A percentile compares a stretch with the other conserved stretches of the same genome.
Conservation (phyloP, 2,329 filamentous ascomycete species). For the Venturia oleaginea region DNA sequence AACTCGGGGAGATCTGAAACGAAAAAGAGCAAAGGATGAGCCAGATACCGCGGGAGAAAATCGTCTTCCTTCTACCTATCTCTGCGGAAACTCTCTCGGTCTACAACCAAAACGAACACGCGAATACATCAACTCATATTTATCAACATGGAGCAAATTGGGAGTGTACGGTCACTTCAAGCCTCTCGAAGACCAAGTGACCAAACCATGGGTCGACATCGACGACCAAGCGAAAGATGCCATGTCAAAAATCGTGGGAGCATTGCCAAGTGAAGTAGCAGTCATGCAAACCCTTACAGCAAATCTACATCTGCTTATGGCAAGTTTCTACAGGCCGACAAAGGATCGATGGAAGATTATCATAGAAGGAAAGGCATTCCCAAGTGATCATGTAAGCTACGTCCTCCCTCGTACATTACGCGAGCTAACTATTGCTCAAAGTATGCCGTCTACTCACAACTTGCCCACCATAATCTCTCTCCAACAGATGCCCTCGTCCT, state of each 20-base stretch:
- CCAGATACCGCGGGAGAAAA: conserved; percentile 22
- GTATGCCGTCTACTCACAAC: conserved; percentile 78
- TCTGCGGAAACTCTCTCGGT: conserved; percentile 84
- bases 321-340: conserved; percentile 70
- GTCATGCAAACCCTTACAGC: conserved; percentile 81
- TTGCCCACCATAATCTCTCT: conserved; percentile 59
- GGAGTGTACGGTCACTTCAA: conserved; percentile 80
- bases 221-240: conserved; percentile 54
- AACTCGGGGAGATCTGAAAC: conserved; percentile 59
- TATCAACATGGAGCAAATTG: conserved; percentile 75
- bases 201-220: conserved; percentile 68
- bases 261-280: conserved; percentile 62
- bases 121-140: conserved; percentile 59
- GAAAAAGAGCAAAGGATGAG: conserved; percentile 39
- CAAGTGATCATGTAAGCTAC: conserved; percentile 63
- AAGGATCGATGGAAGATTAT: conserved; percentile 65
- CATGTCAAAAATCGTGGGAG: conserved; percentile 67
- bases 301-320: conserved; percentile 75
- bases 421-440: conserved; percentile 25
- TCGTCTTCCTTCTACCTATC: conserved; percentile 55
- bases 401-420: not conserved
- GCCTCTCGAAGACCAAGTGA: conserved; percentile 54
- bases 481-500: conserved; percentile 62
- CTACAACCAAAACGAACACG: conserved; percentile 65
- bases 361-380: conserved; percentile 84